Evolutionary conservation across 73 alveolate species (phyloP).

Genomic region (Blepharisma japonicum): DNA sequence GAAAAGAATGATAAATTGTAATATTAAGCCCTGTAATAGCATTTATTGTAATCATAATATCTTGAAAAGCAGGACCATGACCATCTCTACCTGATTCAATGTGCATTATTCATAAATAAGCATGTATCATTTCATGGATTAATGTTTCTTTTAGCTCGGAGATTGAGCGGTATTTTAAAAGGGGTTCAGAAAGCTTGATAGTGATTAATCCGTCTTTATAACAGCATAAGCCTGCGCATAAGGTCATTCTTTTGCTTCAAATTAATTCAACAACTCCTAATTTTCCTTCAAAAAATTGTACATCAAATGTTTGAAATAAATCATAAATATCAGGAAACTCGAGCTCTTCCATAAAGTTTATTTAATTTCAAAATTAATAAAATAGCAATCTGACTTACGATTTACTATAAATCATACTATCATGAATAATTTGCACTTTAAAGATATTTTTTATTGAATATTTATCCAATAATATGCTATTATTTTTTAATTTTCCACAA

Average conservation of each 20-base stretch:
- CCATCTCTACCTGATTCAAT: slow-evolving; percentile 47
- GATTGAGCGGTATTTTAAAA: slow-evolving; percentile 69
- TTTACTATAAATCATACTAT: no score
- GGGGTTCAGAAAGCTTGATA: slow-evolving; percentile 67
- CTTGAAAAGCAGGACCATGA: slow-evolving; percentile 76
- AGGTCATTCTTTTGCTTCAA: slow-evolving; percentile 84
- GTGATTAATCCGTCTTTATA: slow-evolving; percentile 60
- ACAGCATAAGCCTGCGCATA: slow-evolving; percentile 87
- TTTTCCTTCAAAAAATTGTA: slow-evolving; percentile 45
- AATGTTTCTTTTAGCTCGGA: slow-evolving; percentile 73
- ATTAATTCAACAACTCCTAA: slow-evolving; percentile 52
- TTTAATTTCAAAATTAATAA: no score
- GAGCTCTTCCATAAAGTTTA: not conserved
- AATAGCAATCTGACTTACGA: no score
- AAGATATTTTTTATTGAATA: no score
- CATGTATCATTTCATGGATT: slow-evolving; percentile 95
- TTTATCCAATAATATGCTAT: no score
- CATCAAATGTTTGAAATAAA: slow-evolving; percentile 45
- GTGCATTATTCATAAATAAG: slow-evolving; percentile 56
- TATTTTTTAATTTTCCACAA: no score
- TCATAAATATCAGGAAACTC: slow-evolving; percentile 51
- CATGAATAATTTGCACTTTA: no score
- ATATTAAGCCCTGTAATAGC: slow-evolving; percentile 61
- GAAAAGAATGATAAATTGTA: slow-evolving; percentile 70
- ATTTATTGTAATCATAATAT: slow-evolving; percentile 62